phyloP scores from a whole-genome alignment of 2,329 filamentous ascomycete species.

The Trichoderma sp. region DNA sequence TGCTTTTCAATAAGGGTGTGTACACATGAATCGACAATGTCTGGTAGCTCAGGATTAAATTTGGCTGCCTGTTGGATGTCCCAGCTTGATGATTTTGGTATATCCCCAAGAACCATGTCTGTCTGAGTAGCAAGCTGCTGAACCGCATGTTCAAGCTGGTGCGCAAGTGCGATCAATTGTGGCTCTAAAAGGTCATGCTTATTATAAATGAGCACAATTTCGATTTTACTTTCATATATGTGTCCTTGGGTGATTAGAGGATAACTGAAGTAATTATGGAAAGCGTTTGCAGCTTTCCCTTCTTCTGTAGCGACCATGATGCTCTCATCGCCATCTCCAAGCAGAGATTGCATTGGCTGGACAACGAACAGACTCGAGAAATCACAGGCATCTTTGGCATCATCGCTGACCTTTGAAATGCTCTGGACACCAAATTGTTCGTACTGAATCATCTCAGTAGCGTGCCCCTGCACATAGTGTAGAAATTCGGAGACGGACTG shows the following conservation, averaged over 20 bases:
- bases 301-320: not conserved
- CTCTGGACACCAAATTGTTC: constrained; percentile 7
- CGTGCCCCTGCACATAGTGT: constrained; percentile 2
- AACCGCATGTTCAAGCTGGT: constrained; percentile 5
- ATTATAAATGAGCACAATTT: constrained; percentile 15
- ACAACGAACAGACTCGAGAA: constrained; percentile 19
- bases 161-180: not conserved
- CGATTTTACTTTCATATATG: not conserved
- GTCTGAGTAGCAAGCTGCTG: not conserved
- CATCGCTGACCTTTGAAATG: not conserved
- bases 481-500: not conserved
- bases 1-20: not conserved
- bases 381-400: constrained; percentile 18
- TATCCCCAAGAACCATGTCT: not conserved
- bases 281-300: not conserved
- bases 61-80: not conserved
- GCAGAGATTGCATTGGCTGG: constrained; percentile 14
- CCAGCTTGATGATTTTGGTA: not conserved
- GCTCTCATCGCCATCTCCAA: not conserved
- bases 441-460: constrained; percentile 5
- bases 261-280: constrained; percentile 14
- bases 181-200: not conserved
- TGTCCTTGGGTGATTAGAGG: constrained; percentile 6
- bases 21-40: not conserved
- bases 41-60: not conserved